A percentile compares a stretch with the other conserved stretches of the same genome.
phyloP scores from a whole-genome alignment of 768 basidiomycete species.

The Xanthoconium stramineum region DNA sequence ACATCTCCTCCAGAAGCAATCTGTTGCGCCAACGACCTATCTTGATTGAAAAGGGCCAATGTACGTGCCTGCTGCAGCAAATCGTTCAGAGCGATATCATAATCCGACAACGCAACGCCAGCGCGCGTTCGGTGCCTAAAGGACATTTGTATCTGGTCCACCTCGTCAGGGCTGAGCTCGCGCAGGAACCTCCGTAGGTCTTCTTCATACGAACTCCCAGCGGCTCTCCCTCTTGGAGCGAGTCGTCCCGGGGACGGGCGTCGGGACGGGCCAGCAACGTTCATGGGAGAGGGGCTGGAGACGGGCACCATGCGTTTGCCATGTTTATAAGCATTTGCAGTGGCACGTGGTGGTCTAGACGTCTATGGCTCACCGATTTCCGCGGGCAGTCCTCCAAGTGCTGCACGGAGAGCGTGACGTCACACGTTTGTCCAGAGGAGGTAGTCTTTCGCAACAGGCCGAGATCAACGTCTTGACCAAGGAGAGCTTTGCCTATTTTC shows the following conservation, averaged over 20 bases:
- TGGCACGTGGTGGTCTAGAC: too few species aligned
- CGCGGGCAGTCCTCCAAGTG: too few species aligned
- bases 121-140: conserved; percentile 1
- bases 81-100: conserved; percentile 23
- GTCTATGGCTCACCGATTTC: too few species aligned
- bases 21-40: conserved; percentile 21
- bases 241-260: conserved; percentile 5
- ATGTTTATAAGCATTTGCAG: too few species aligned
- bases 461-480: too few species aligned
- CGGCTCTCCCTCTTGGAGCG: not conserved
- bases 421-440: too few species aligned
- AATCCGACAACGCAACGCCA: conserved; percentile 17
- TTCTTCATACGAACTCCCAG: conserved; percentile 22
- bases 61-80: conserved; percentile 24
- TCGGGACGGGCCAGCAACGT: conserved; percentile 18
- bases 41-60: conserved; percentile 18
- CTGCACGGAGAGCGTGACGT: too few species aligned
- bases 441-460: too few species aligned
- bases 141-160: conserved; percentile 14
- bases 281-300: conserved; percentile 11
- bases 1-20: conserved; percentile 4
- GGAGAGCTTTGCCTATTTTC: too few species aligned
- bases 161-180: conserved; percentile 16
- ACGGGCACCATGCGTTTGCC: too few species aligned
- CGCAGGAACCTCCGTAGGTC: conserved; percentile 21